Base-by-base conservation (phyloP, 352 stramenopile species). In the Phytophthora gonapodyides region DNA sequence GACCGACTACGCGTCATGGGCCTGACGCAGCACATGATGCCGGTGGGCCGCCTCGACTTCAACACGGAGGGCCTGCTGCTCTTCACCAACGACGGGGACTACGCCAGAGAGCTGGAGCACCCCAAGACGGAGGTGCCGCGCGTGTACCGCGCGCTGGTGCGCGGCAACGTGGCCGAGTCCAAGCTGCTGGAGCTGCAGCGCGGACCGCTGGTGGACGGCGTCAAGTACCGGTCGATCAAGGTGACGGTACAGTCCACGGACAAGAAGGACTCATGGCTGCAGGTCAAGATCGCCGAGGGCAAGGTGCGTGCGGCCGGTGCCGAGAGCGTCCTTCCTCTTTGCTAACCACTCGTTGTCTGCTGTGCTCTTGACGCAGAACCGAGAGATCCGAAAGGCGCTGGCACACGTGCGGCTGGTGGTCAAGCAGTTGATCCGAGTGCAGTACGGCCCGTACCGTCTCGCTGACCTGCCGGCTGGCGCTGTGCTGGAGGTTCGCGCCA, bases 51-150 rank as follows among this genome's bases (percentile, higher is more conserved):
- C 57, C 78, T 98, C n/a, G 93, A 98, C 61, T 97, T 88, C 65
- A 95, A 97, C 52, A 97, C 88, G 13, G 91, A 98, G 64, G 93
- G 93, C 1, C 68, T 98, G 30, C 64, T 98, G 57, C 76, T 98
- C n/a, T 78, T 98, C 11, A 98, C 90, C 11, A 97, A 96, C 64
- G 84, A 97, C 58, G 93, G 93, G 27, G 90, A 95, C 56, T 96
- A 97, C 62, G 87, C 91, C 19, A 75, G 90, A 12, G 60, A 86
- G 37, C 65, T 98, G 60, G 93, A 98, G 60, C 90, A 97, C 49
- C 93, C 93, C 17, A 86, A 81, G 67, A 92, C 62, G 48, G 73
- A 77, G 17, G 68, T 97, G 40, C 36, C 71, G 45, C 78, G 92
- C 21, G 81, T 89, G 6, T 97, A 97, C 60, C 88, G 86, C 13